Percentiles rank a stretch among this genome's conserved stretches.
Evolutionary conservation across 805 yeast species (phyloP).

Genomic region (Torulaspora franciscae): DNA sequence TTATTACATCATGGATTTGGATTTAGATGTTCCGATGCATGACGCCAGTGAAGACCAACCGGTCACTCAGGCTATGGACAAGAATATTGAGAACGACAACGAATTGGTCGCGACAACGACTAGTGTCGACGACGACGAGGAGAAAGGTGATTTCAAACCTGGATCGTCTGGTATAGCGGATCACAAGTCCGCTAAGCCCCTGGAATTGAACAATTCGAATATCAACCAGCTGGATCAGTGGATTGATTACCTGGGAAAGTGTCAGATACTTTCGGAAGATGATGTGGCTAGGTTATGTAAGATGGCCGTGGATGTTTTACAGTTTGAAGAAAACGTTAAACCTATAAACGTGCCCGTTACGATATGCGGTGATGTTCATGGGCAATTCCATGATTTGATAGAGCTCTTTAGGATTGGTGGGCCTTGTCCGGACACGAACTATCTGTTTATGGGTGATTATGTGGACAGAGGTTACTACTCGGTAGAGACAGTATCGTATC

Average conservation of each 20-base stretch:
- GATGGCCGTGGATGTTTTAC: slow-evolving; percentile 87
- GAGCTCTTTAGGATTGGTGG: slow-evolving; percentile 93
- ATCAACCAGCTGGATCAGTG: slow-evolving; percentile 76
- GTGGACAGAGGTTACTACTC: slow-evolving; percentile 81
- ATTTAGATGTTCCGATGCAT: slow-evolving; percentile 80
- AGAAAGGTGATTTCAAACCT: slow-evolving; percentile 28
- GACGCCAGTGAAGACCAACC: slow-evolving; percentile 49
- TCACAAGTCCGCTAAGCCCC: slow-evolving; percentile 38
- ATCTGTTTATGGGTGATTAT: slow-evolving; percentile 86
- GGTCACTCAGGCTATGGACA: slow-evolving; percentile 34
- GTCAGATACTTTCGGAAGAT: slow-evolving; percentile 76
- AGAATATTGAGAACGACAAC: slow-evolving; percentile 10
- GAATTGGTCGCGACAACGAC: slow-evolving; percentile 17
- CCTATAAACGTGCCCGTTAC: slow-evolving; percentile 95
- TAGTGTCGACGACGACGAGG: slow-evolving; percentile 29
- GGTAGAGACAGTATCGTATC: slow-evolving; percentile 83
- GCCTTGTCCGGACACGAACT: slow-evolving; percentile 86
- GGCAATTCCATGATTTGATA: slow-evolving; percentile 92
- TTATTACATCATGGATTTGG: slow-evolving; percentile 54
- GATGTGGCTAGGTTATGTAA: slow-evolving; percentile 77
- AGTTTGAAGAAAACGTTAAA: slow-evolving; percentile 90
- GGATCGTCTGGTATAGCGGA: slow-evolving; percentile 39
- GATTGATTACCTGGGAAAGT: slow-evolving; percentile 73
- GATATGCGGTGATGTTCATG: slow-evolving; percentile 95
- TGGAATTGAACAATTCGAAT: slow-evolving; percentile 40